A percentile compares a stretch with the other conserved stretches of the same genome.
Conservation (phyloP, 176 grass and related monocot genomes). For the Aegilops sharonensis region DNA sequence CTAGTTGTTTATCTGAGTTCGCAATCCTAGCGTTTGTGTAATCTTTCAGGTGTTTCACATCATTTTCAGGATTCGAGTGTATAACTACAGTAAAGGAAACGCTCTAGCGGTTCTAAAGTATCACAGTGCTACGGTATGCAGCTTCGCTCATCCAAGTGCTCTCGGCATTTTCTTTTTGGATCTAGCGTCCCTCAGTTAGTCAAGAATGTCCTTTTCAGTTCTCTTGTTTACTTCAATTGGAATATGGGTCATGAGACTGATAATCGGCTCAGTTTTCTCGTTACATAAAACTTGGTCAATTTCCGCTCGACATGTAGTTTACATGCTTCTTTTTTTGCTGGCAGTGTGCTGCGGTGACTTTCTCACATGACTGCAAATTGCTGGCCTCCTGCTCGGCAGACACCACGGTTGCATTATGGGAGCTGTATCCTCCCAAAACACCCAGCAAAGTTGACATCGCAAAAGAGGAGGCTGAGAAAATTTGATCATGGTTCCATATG, state of each 20-base stretch:
- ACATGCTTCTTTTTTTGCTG: no score
- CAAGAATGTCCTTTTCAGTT: not conserved
- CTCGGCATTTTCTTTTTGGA: not conserved
- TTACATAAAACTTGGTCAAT: no score
- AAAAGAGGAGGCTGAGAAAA: no score
- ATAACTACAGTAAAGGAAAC: slow-evolving; percentile 83
- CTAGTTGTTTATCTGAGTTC: slow-evolving; percentile 18
- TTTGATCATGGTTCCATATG: no score
- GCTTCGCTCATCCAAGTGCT: not conserved
- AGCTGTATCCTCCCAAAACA: no score
- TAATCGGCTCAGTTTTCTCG: no score
- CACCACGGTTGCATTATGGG: no score
- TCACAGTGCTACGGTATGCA: slow-evolving; percentile 63
- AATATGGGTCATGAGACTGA: not conserved
- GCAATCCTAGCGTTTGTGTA: not conserved
- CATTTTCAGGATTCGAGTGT: slow-evolving; percentile 73
- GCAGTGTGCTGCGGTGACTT: no score
- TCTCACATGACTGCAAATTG: no score
- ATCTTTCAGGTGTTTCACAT: not conserved
- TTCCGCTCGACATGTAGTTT: no score
- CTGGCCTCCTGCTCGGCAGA: no score
- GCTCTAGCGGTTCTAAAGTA: slow-evolving; percentile 73
- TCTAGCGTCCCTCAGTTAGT: not conserved
- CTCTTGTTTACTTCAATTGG: not conserved
- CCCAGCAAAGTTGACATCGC: no score